A percentile compares a stretch with the other conserved stretches of the same genome.
phyloP scores from a whole-genome alignment of 2,329 filamentous ascomycete species.

The Immersiporthe knoxdaviesiana region DNA sequence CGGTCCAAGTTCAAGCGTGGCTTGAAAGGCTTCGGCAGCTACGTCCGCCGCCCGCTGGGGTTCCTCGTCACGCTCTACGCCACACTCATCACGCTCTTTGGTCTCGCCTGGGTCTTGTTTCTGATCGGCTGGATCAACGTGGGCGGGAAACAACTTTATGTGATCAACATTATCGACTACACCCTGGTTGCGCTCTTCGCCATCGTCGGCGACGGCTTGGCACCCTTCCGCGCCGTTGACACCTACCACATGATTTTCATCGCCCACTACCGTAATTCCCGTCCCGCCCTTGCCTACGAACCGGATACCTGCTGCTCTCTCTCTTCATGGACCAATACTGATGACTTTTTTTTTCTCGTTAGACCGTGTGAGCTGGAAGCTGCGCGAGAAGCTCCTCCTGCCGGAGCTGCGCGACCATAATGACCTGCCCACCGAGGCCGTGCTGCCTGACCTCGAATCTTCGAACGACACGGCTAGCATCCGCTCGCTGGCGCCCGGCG shows the following conservation, averaged over 20 bases:
- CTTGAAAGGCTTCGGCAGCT: slow-evolving; percentile 81
- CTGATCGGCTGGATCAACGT: slow-evolving; percentile 89
- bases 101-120: slow-evolving; percentile 88
- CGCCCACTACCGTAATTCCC: slow-evolving; percentile 62
- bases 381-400: slow-evolving; percentile 63
- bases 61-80: slow-evolving; percentile 86
- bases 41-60: slow-evolving; percentile 74
- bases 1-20: slow-evolving; percentile 78
- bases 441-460: slow-evolving; percentile 42
- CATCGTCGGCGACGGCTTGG: slow-evolving; percentile 70
- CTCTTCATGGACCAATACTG: slow-evolving; percentile 6
- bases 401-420: slow-evolving; percentile 69
- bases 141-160: slow-evolving; percentile 69
- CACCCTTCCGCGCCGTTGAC: slow-evolving; percentile 76
- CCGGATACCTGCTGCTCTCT: too few species aligned
- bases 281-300: too few species aligned
- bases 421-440: slow-evolving; percentile 59
- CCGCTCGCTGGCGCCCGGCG: slow-evolving; percentile 47
- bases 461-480: slow-evolving; percentile 44
- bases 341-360: too few species aligned
- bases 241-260: slow-evolving; percentile 89
- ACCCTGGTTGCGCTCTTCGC: slow-evolving; percentile 72
- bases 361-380: slow-evolving; percentile 63
- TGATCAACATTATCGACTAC: slow-evolving; percentile 72
- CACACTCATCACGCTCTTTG: slow-evolving; percentile 80